phyloP scores from a whole-genome alignment of 257 asterid genomes.

The Salvia hispanica region DNA sequence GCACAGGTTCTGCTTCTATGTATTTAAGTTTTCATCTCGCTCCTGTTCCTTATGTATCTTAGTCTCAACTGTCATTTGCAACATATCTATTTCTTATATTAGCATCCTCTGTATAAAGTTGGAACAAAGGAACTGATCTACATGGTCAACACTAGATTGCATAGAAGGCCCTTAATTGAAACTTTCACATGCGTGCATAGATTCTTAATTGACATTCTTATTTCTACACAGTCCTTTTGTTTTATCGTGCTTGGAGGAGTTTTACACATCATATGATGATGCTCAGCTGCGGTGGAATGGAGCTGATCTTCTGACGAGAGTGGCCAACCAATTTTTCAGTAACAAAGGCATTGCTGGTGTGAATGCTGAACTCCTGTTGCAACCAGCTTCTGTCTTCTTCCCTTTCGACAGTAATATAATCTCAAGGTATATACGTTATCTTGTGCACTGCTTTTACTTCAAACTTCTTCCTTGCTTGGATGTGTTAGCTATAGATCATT shows the following conservation, averaged over 20 bases:
- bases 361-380: constrained; percentile 53
- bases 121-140: no score
- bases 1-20: constrained; percentile 62
- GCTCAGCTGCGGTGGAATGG: constrained; percentile 81
- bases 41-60: background rate
- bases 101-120: background rate
- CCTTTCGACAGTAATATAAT: constrained; percentile 55
- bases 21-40: constrained; percentile 11
- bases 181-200: background rate
- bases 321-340: constrained; percentile 48
- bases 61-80: constrained; percentile 4
- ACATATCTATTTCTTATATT: background rate
- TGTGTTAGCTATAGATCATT: no score
- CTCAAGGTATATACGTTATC: constrained; percentile 59
- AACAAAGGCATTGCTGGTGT: constrained; percentile 41
- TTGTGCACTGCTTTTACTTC: no score
- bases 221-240: constrained; percentile 68
- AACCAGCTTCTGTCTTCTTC: constrained; percentile 61
- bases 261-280: constrained; percentile 86
- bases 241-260: constrained; percentile 82
- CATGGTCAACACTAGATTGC: no score
- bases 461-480: no score
- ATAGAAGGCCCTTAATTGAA: no score
- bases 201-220: constrained; percentile 5
- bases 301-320: constrained; percentile 84